Evolutionary conservation across 1,139 yeast species (phyloP).

Genomic region (Komagataea norvegica): DNA sequence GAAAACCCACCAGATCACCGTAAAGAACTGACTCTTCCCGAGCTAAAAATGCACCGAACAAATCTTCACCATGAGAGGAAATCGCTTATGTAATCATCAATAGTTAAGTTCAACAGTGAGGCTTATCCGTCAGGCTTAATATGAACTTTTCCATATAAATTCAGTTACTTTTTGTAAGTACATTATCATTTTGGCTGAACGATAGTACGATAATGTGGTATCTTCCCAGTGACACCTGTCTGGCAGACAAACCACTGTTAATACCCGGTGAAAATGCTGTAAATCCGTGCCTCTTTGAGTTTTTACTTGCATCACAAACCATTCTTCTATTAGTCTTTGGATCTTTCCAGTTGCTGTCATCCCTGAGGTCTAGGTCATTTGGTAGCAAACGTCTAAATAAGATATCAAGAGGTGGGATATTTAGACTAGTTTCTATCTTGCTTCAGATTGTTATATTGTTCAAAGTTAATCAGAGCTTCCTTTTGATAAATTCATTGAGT

Average conservation of each 20-base stretch:
- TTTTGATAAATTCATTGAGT: slow-evolving; percentile 24
- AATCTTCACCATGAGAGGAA: too few relatives aligned
- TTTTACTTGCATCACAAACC: slow-evolving; percentile 26
- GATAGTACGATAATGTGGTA: too few relatives aligned
- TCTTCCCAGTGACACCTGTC: slow-evolving; percentile 6
- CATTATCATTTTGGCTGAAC: too few relatives aligned
- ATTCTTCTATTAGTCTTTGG: slow-evolving; percentile 29
- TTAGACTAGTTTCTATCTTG: slow-evolving; percentile 32
- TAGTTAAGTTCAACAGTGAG: too few relatives aligned
- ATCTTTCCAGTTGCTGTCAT: slow-evolving; percentile 26
- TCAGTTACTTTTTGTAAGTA: too few relatives aligned
- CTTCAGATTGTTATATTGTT: slow-evolving; percentile 29
- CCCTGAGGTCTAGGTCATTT: slow-evolving; percentile 20
- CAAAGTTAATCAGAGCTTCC: slow-evolving; percentile 10
- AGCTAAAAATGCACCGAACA: too few relatives aligned
- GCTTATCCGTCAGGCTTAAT: too few relatives aligned
- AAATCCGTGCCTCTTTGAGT: slow-evolving; percentile 49
- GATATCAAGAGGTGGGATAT: slow-evolving; percentile 28
- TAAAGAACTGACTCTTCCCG: too few relatives aligned
- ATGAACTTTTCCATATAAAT: too few relatives aligned
- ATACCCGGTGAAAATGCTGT: slow-evolving; percentile 41
- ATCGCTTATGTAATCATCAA: too few relatives aligned
- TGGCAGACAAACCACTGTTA: slow-evolving; percentile 8
- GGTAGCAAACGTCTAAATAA: slow-evolving; percentile 27
- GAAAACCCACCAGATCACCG: too few relatives aligned